These are phyloP conservation scores for Delitschia confertaspora DNA, from an alignment of 495 filamentous ascomycete species.

Conservation along the genomic window DNA sequence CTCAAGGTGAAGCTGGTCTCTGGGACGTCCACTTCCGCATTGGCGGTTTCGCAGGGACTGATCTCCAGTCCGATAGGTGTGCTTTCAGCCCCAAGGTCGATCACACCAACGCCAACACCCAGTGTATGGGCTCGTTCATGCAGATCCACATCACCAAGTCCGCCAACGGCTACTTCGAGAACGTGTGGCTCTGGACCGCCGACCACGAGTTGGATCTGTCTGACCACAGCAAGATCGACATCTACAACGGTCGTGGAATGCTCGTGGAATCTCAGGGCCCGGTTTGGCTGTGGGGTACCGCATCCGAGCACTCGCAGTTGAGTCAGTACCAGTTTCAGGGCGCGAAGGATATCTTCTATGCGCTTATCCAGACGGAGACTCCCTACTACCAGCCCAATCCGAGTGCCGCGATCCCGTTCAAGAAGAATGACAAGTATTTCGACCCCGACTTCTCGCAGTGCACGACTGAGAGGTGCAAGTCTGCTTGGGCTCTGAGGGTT, in stretches of 20 bases:
- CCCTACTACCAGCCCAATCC: constrained; percentile 42
- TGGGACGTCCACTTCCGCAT: constrained; percentile 44
- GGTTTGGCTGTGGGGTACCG: constrained; percentile 59
- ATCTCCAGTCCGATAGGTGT: constrained; percentile 37
- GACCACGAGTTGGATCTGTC: constrained; percentile 38
- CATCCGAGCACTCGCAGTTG: constrained; percentile 65
- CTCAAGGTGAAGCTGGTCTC: constrained; percentile 35
- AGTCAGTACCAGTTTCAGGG: constrained; percentile 74
- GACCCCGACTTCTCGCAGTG: constrained; percentile 35
- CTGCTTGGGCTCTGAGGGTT: constrained; percentile 48
- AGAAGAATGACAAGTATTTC: constrained; percentile 23
- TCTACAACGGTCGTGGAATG: constrained; percentile 40
- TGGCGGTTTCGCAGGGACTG: constrained; percentile 38
- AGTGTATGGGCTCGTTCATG: constrained; percentile 40
- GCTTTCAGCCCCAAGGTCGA: constrained; percentile 25
- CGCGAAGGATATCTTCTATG: constrained; percentile 61
- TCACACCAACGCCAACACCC: constrained; percentile 27
- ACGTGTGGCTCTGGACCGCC: constrained; percentile 38
- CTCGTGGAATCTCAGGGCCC: constrained; percentile 49
- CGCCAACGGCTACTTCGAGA: constrained; percentile 36
- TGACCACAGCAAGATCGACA: constrained; percentile 35
- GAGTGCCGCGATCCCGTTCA: constrained; percentile 30
- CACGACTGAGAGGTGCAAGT: constrained; percentile 37
- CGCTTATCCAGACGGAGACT: constrained; percentile 77
- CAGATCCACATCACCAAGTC: constrained; percentile 33